Percentiles rank a stretch among this genome's conserved stretches.
Evolutionary conservation across 1,284 basidiomycete species (phyloP).

Genomic region (Ceratobasidium sp.): DNA sequence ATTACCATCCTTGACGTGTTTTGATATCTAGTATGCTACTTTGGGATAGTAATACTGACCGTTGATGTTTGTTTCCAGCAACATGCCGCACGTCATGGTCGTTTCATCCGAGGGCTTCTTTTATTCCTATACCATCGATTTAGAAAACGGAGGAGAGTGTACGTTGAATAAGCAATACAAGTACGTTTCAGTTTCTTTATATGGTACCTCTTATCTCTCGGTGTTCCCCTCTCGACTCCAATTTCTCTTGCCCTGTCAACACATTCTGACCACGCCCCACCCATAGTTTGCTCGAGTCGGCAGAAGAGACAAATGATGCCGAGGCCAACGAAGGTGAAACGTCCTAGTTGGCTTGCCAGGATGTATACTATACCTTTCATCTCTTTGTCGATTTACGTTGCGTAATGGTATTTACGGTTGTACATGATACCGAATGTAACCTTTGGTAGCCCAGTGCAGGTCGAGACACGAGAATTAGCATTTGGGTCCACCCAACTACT

Average conservation of each 20-base stretch:
- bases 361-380: not conserved
- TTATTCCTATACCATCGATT: slow-evolving; percentile 94
- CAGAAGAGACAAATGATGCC: slow-evolving; percentile 24
- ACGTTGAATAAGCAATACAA: slow-evolving; percentile 92
- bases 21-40: too few relatives aligned
- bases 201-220: not conserved
- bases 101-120: slow-evolving; percentile 95
- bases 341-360: too few relatives aligned
- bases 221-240: not conserved
- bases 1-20: too few relatives aligned
- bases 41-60: too few relatives aligned
- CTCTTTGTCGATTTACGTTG: not conserved
- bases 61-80: slow-evolving; percentile 56
- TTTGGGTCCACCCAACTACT: too few relatives aligned
- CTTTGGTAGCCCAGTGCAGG: too few relatives aligned
- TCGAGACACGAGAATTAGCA: too few relatives aligned
- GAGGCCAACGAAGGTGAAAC: slow-evolving; percentile 3
- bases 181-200: slow-evolving; percentile 48
- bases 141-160: slow-evolving; percentile 97
- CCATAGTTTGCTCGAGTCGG: slow-evolving; percentile 25
- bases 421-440: too few relatives aligned
- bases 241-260: not conserved
- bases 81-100: slow-evolving; percentile 96
- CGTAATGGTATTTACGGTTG: too few relatives aligned
- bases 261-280: not conserved